Percentiles rank a stretch among this genome's conserved stretches.
Conservation (phyloP, 306 rosid genomes). For the Gleditsia sinensis region DNA sequence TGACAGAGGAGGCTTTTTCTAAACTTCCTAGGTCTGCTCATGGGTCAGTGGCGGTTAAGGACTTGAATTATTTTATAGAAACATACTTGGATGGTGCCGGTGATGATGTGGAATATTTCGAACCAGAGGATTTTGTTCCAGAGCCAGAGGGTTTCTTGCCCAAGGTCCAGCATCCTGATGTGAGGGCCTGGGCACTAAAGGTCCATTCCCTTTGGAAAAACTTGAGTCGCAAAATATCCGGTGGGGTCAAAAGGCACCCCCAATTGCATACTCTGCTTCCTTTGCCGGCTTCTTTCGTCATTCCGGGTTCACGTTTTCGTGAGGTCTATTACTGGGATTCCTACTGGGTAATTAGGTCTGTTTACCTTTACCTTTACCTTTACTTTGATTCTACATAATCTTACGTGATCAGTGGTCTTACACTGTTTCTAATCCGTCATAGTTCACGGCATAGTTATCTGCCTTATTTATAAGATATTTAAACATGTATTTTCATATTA, state of each 20-base stretch:
- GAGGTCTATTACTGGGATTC: slow-evolving; percentile 98
- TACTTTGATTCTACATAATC: not conserved
- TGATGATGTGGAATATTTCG: slow-evolving; percentile 56
- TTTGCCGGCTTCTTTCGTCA: slow-evolving; percentile 44
- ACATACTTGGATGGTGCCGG: slow-evolving; percentile 60
- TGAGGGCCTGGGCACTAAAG: slow-evolving; percentile 78
- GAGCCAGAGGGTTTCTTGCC: slow-evolving; percentile 69
- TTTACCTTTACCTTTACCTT: not conserved
- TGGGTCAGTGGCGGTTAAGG: slow-evolving; percentile 44
- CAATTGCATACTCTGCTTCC: slow-evolving; percentile 73
- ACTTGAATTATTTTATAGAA: slow-evolving; percentile 43
- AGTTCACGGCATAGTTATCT: no score
- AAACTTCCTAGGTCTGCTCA: slow-evolving; percentile 37
- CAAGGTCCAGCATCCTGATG: slow-evolving; percentile 56
- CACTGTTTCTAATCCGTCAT: no score
- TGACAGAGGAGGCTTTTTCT: slow-evolving; percentile 52
- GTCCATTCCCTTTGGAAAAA: slow-evolving; percentile 82
- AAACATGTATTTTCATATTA: no score
- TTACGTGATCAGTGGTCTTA: no score
- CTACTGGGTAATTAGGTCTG: slow-evolving; percentile 83
- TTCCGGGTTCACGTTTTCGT: slow-evolving; percentile 85
- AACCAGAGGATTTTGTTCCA: slow-evolving; percentile 65
- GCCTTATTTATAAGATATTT: no score
- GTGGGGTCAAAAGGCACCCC: slow-evolving; percentile 48
- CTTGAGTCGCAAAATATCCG: slow-evolving; percentile 56